Conservation (phyloP, 2,329 filamentous ascomycete genomes). For the Xylaria multiplex region DNA sequence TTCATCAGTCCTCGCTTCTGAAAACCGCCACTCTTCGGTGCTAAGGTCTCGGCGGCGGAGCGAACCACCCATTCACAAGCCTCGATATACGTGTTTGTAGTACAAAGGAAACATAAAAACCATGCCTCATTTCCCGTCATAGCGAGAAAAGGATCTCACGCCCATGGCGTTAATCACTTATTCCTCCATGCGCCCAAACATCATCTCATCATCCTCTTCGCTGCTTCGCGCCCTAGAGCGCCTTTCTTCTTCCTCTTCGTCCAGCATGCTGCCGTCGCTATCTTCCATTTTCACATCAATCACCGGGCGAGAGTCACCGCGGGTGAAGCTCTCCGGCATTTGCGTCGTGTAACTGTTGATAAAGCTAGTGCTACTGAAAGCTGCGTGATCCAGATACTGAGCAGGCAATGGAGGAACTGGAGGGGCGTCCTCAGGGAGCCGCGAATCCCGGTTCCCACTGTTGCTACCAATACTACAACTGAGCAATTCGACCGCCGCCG, state of each 20-base stretch:
- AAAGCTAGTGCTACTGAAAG: constrained; percentile 69
- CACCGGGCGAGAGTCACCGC: constrained; percentile 62
- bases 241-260: constrained; percentile 72
- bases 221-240: constrained; percentile 69
- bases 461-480: constrained; percentile 90
- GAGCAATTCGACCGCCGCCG: constrained; percentile 87
- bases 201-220: constrained; percentile 92
- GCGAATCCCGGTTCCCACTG: constrained; percentile 70
- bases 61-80: constrained; percentile 63
- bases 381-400: constrained; percentile 75
- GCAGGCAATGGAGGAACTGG: constrained; percentile 88
- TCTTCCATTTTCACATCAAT: constrained; percentile 76
- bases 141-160: constrained; percentile 32
- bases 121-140: constrained; percentile 49
- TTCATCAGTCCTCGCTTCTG: constrained; percentile 30
- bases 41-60: constrained; percentile 72
- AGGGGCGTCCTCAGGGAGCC: constrained; percentile 77
- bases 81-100: constrained; percentile 54
- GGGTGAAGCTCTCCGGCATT: constrained; percentile 72
- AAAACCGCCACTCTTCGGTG: constrained; percentile 71
- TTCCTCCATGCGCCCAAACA: constrained; percentile 97
- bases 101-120: constrained; percentile 62
- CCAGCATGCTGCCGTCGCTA: constrained; percentile 69
- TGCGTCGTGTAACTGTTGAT: constrained; percentile 71
- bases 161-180: constrained; percentile 53